Conservation (phyloP, 2,329 filamentous ascomycete genomes). For the Calonectria fujianensis region DNA sequence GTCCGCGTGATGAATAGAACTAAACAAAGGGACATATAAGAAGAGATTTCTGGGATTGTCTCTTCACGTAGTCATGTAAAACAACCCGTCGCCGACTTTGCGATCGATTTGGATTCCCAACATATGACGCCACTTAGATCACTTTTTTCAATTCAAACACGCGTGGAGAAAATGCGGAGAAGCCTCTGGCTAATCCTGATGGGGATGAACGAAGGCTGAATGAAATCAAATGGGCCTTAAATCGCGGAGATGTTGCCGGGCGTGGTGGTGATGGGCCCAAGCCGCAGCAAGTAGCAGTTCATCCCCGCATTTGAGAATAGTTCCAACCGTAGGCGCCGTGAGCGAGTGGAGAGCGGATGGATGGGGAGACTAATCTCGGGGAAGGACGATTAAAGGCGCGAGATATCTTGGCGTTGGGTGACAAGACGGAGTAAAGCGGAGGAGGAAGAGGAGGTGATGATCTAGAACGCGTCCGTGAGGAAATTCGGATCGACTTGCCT, state of each 20-base stretch:
- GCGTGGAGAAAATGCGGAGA: not conserved
- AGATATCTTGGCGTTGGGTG: not conserved
- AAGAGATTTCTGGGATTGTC: not conserved
- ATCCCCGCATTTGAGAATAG: not conserved
- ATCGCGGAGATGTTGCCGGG: not conserved
- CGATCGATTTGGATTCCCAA: not conserved
- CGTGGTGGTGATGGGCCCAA: not conserved
- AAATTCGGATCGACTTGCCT: slow-evolving; percentile 15
- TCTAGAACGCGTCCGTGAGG: not conserved
- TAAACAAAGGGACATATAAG: not conserved
- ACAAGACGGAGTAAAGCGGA: not conserved
- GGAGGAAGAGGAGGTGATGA: not conserved
- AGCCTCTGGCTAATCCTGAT: too few relatives aligned
- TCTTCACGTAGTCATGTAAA: not conserved
- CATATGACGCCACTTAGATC: not conserved
- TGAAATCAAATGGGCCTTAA: not conserved
- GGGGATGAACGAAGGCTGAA: not conserved
- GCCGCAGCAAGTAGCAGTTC: not conserved
- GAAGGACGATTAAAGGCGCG: not conserved
- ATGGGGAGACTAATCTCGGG: not conserved
- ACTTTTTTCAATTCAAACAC: not conserved
- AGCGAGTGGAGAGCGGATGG: too few relatives aligned
- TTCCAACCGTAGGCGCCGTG: too few relatives aligned
- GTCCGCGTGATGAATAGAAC: not conserved
- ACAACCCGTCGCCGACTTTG: not conserved